A percentile compares a stretch with the other conserved stretches of the same genome.
Evolutionary conservation across 805 yeast species (phyloP).

Genomic region (Cyberlindnera amylophila): DNA sequence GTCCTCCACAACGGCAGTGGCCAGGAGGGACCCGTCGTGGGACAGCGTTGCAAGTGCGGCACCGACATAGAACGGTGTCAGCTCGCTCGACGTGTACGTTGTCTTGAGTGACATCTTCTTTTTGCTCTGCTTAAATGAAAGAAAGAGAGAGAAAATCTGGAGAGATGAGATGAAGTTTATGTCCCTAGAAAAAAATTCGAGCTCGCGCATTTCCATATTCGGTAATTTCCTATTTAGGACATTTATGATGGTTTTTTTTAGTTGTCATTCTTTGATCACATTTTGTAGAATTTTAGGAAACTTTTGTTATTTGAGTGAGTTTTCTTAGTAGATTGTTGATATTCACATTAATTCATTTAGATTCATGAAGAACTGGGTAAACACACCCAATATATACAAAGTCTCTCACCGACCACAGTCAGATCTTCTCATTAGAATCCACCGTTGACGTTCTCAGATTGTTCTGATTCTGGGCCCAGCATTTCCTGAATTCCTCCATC

Average conservation of each 20-base stretch:
- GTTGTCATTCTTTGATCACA: no score
- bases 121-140: no score
- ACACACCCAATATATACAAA: no score
- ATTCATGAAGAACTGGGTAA: no score
- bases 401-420: no score
- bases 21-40: slow-evolving; percentile 57
- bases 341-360: no score
- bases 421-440: slow-evolving; percentile 22
- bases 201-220: slow-evolving; percentile 1
- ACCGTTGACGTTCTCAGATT: slow-evolving; percentile 36
- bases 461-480: slow-evolving; percentile 40
- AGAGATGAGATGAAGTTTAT: slow-evolving; percentile 11
- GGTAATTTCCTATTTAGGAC: neutral
- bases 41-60: slow-evolving; percentile 73
- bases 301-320: no score
- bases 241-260: neutral
- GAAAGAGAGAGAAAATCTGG: neutral
- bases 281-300: no score
- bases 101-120: slow-evolving; percentile 16
- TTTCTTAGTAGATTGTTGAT: no score
- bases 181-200: slow-evolving; percentile 7
- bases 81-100: slow-evolving; percentile 34
- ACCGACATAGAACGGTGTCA: slow-evolving; percentile 86
- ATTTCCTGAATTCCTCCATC: slow-evolving; percentile 40
- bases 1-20: slow-evolving; percentile 78